Conservation (phyloP, 1,284 basidiomycete species). For the Phellinidium pouzarii region DNA sequence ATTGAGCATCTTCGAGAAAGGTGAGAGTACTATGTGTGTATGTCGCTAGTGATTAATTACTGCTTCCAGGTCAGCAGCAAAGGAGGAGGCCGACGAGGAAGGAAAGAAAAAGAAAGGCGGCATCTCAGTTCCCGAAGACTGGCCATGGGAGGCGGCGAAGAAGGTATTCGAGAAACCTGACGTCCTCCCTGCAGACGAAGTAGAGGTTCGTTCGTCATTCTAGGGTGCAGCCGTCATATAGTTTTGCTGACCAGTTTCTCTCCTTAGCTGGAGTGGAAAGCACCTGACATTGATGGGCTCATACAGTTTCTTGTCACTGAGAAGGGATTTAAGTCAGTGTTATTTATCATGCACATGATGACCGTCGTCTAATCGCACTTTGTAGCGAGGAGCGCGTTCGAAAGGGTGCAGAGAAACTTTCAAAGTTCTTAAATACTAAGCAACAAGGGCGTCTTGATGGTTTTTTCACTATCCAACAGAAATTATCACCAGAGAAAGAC, state of each 20-base stretch:
- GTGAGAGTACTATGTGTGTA: slow-evolving; percentile 33
- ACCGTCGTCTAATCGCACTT: background rate
- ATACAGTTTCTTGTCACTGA: slow-evolving; percentile 92
- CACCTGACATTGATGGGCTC: slow-evolving; percentile 89
- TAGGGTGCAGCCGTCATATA: background rate
- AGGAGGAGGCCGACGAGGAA: slow-evolving; percentile 51
- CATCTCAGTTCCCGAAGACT: slow-evolving; percentile 81
- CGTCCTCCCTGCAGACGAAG: slow-evolving; percentile 76
- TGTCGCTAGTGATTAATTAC: background rate
- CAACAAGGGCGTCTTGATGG: slow-evolving; percentile 96
- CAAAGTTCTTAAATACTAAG: slow-evolving; percentile 83
- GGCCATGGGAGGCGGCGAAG: slow-evolving; percentile 96
- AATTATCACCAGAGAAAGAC: slow-evolving; percentile 36
- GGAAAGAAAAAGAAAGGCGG: slow-evolving; percentile 51
- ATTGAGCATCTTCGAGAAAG: slow-evolving; percentile 78
- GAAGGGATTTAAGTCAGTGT: slow-evolving; percentile 92
- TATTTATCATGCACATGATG: slow-evolving; percentile 16
- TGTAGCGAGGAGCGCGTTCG: slow-evolving; percentile 91
- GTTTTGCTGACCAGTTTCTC: background rate
- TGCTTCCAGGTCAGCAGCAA: slow-evolving; percentile 37
- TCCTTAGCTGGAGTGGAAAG: slow-evolving; percentile 84
- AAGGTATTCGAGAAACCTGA: slow-evolving; percentile 86
- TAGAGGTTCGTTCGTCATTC: slow-evolving; percentile 60
- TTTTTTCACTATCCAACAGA: slow-evolving; percentile 79
- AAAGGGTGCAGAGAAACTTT: slow-evolving; percentile 89